Evolutionary conservation across 148 eudicot species (phyloP), one percentile per base, ranked within the genome.

Genomic region (Fagopyrum tataricum): DNA sequence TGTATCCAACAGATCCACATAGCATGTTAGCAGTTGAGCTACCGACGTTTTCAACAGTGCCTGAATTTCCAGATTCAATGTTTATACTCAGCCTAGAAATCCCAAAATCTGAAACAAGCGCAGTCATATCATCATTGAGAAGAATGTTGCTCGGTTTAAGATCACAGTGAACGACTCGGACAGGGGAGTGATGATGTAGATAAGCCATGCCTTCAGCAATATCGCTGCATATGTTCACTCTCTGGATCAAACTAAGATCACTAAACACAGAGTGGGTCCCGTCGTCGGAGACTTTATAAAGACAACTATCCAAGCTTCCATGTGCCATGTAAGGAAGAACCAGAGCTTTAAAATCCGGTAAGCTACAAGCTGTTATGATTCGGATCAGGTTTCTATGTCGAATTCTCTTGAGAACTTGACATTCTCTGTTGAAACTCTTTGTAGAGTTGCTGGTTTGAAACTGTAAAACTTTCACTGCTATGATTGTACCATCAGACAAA

Each of bases 371-470:
- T 4, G 56, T 55, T 55, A 55, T 55, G 26, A 55, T 55, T 55
- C 61, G 8, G 21, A 55, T 55, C 61, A 55, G 61, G 24, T 55
- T 55, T 55, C 61, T 55, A 24, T 55, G 61, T 55, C 61, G 7
- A 21, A 55, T 21, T 20, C 61, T 21, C 24, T 55, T 55, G 24
- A 55, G 21, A 6, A 55, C 61, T 20, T 55, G 61, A 11, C 61
- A 55, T 55, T 55, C 61, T 55, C 61, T 55, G 31, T 55, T 55
- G 61, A 55, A 55, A 55, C 26, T 55, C 26, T 8, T 20, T 55
- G 61, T 55, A 55, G 61, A 55, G 61, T 20, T 55, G 61, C 61
- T 24, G 21, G 61, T 55, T 20, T 55, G 61, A 18, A 55, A n/a
- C 18, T 66, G 17, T 1, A 62, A 1, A 7, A 62, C 68, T 17